Percentiles rank a stretch among this genome's conserved stretches.
These are phyloP conservation scores for Bjerkandera adusta DNA, from an alignment of 1,284 basidiomycete genomes.

Conservation along the genomic window DNA sequence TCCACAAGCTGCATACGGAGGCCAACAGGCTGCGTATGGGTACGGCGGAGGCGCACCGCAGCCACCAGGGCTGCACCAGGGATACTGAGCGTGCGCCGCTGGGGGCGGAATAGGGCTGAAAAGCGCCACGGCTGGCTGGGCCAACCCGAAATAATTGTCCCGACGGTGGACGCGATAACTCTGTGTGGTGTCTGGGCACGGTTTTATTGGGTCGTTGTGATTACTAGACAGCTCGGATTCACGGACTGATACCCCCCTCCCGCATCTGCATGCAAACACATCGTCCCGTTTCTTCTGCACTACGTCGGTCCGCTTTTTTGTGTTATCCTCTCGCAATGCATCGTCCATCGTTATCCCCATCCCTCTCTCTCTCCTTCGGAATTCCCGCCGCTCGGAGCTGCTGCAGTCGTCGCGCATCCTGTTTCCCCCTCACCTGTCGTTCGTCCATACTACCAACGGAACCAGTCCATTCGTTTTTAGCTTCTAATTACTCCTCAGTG, in stretches of 20 bases:
- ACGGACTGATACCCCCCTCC: constrained; percentile 13
- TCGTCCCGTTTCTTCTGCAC: constrained; percentile 4
- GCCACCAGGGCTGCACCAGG: constrained; percentile 6
- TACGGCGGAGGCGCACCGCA: constrained; percentile 12
- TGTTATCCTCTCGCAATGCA: constrained; percentile 9
- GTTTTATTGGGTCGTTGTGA: constrained; percentile 8
- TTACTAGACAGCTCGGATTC: constrained; percentile 5
- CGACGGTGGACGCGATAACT: no score
- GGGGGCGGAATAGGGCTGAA: constrained; percentile 8
- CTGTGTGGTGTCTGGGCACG: constrained; percentile 8
- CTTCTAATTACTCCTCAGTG: constrained; percentile 7
- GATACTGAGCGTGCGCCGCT: constrained; percentile 2
- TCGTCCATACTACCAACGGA: constrained; percentile 1
- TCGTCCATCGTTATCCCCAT: neutral
- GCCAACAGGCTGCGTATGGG: constrained; percentile 25
- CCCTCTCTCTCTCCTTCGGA: neutral
- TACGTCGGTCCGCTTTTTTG: constrained; percentile 7
- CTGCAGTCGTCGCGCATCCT: no score
- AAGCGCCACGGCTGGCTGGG: constrained; percentile 20
- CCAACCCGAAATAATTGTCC: no score
- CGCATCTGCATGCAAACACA: no score
- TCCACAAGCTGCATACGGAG: constrained; percentile 46
- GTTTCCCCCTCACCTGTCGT: neutral
- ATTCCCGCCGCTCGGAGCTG: constrained; percentile 1
- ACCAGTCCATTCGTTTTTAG: constrained; percentile 7